Conservation (phyloP, 2,329 filamentous ascomycete species). For the Alternaria hordeiaustralica region DNA sequence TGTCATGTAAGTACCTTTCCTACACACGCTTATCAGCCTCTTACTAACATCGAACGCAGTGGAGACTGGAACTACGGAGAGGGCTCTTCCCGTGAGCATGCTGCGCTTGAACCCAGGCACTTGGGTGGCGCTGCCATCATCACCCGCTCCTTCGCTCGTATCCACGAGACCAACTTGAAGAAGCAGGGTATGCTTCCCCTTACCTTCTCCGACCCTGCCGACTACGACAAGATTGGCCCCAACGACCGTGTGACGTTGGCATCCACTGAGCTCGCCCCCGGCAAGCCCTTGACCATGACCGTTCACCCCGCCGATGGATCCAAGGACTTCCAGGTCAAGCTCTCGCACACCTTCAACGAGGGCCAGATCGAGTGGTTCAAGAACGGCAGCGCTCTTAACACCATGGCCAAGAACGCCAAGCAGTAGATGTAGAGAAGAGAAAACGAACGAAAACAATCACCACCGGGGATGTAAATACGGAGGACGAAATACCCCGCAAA, state of each 20-base stretch:
- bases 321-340: slow-evolving; percentile 77
- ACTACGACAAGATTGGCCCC: slow-evolving; percentile 96
- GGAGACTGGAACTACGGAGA: slow-evolving; percentile 92
- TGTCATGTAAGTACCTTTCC: slow-evolving; percentile 60
- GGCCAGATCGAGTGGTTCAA: slow-evolving; percentile 99
- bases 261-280: slow-evolving; percentile 87
- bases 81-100: slow-evolving; percentile 96
- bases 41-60: background rate
- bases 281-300: slow-evolving; percentile 88
- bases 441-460: slow-evolving; percentile 19
- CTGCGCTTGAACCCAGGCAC: slow-evolving; percentile 95
- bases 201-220: slow-evolving; percentile 90
- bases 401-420: slow-evolving; percentile 80
- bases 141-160: slow-evolving; percentile 94
- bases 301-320: slow-evolving; percentile 88
- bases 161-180: slow-evolving; percentile 99
- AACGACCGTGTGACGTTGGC: slow-evolving; percentile 91
- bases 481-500: slow-evolving; percentile 30
- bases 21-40: background rate
- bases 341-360: slow-evolving; percentile 97
- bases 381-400: slow-evolving; percentile 96
- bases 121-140: slow-evolving; percentile 97
- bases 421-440: slow-evolving; percentile 23
- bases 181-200: slow-evolving; percentile 99
- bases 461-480: slow-evolving; percentile 44